Evolutionary conservation across 139 green algal species (phyloP).

Genomic region (Picochlorum sp.): DNA sequence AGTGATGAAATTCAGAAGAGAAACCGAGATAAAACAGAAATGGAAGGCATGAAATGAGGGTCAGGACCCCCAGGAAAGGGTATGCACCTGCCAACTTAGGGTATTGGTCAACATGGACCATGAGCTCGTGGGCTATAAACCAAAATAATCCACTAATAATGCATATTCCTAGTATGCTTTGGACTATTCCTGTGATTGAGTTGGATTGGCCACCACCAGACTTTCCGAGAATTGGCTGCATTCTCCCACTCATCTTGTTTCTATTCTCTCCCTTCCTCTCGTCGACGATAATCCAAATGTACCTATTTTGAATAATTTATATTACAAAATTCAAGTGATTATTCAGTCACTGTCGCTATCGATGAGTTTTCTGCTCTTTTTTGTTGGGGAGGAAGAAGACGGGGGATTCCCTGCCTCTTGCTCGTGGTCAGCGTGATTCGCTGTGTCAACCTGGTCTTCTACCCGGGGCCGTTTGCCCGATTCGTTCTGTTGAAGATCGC

Average conservation of each 20-base stretch:
- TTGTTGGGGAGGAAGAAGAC: neutral
- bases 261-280: too few relatives aligned
- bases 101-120: conserved; percentile 8
- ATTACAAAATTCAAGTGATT: too few relatives aligned
- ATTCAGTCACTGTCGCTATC: too few relatives aligned
- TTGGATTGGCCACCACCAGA: too few relatives aligned
- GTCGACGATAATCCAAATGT: too few relatives aligned
- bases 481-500: neutral
- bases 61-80: conserved; percentile 4
- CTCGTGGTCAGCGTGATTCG: neutral
- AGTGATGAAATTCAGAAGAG: conserved; percentile 2
- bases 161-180: neutral
- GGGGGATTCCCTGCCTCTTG: neutral
- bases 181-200: too few relatives aligned
- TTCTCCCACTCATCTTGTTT: too few relatives aligned
- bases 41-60: neutral
- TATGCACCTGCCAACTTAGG: neutral
- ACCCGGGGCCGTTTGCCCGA: neutral
- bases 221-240: too few relatives aligned
- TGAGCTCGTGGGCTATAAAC: neutral
- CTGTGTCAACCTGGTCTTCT: neutral
- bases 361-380: neutral
- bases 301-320: too few relatives aligned
- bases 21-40: conserved; percentile 14
- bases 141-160: too few relatives aligned